Evolutionary conservation across 257 asterid genomes (phyloP), one percentile per base, ranked within the genome.

Genomic region (Verbena officinalis): DNA sequence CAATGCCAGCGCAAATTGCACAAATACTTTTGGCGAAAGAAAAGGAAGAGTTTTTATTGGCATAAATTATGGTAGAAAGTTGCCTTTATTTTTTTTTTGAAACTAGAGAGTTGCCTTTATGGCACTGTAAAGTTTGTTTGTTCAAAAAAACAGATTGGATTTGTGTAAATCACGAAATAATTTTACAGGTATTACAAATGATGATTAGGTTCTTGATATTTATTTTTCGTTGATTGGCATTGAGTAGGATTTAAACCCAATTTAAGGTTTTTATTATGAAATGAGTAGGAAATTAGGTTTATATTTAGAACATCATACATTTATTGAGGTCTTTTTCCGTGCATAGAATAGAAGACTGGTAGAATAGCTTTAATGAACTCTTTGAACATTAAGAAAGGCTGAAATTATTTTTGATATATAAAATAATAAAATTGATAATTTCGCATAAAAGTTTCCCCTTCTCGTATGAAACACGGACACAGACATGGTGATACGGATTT

Each of bases 41-140:
- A 38, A 15, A 30, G 15, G 22, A 9, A 54, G 38, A 55, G 34
- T 6, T 43, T 49, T 71, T 54, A 20, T 21, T 15, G 69, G 69
- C 69, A 54, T 22, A 12, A 40, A 30, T 55, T 51, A 34, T 33
- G 73, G 60, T 40, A 39, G 56, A 62, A 68, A 51, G 73, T 23
- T 12, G 57, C 14, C 73, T 72, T 76, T 76, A 51, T 39, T n/a
- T n/a, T n/a, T n/a, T n/a, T n/a, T n/a, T n/a, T n/a, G n/a, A n/a
- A n/a, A n/a, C n/a, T 40, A 39, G 56, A 62, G 64, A 51, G 73
- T 23, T 12, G 57, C 14, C 73, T 72, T 76, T 76, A 51, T 39
- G 36, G 42, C 68, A 6, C 17, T 51, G 34, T 53, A 51, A 69
- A 58, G 62, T 46, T 69, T 20, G 31, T 30, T 45, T 36, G n/a